Evolutionary conservation across 176 grass and related monocot species (phyloP).

Genomic region (Saccharum officinarum): DNA sequence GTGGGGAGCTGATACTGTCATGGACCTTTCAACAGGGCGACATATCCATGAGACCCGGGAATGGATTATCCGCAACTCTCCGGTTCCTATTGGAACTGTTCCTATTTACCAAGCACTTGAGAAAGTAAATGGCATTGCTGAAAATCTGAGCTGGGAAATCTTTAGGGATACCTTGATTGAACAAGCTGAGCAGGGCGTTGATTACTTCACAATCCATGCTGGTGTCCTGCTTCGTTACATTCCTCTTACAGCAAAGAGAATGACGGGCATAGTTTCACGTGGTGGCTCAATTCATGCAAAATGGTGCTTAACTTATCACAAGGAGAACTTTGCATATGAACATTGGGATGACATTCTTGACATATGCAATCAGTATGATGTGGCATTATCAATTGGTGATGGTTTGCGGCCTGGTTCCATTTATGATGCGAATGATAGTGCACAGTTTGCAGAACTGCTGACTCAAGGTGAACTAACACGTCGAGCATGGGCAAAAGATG

Average conservation of each 20-base stretch:
- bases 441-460: constrained; percentile 93
- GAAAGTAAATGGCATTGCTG: constrained; percentile 96
- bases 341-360: constrained; percentile 99
- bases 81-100: constrained; percentile 91
- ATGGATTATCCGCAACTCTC: constrained; percentile 95
- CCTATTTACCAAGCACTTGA: constrained; percentile 98
- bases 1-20: constrained; percentile 97
- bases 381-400: constrained; percentile 92
- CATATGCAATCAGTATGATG: constrained; percentile 98
- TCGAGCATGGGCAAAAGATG: constrained; percentile 98
- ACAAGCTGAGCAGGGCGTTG: constrained; percentile 97
- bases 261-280: constrained; percentile 98
- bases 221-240: constrained; percentile 94
- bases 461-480: constrained; percentile 96
- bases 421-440: constrained; percentile 98
- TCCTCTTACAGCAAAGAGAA: constrained; percentile 94
- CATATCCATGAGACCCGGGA: constrained; percentile 99
- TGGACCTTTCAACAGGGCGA: constrained; percentile 96
- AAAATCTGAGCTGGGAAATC: constrained; percentile 89
- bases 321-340: constrained; percentile 99
- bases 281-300: constrained; percentile 99
- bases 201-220: constrained; percentile 98
- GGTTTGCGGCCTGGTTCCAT: constrained; percentile 93
- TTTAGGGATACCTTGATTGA: constrained; percentile 94
- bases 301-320: constrained; percentile 95